A percentile compares a stretch with the other conserved stretches of the same genome.
phyloP scores from a whole-genome alignment of 352 stramenopile species.

The Globisporangium uncinulatum region DNA sequence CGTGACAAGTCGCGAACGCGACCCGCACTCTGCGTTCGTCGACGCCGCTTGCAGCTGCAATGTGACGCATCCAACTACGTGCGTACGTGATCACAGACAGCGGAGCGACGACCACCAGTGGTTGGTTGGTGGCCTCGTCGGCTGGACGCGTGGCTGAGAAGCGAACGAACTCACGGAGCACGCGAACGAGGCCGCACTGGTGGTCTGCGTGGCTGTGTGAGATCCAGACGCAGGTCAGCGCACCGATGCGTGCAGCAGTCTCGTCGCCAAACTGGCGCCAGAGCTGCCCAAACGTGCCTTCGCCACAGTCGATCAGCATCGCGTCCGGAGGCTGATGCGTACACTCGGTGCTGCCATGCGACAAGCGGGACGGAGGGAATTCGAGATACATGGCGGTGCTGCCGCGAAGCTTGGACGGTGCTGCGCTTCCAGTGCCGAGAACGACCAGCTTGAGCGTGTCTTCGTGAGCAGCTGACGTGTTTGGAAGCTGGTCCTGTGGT shows the following conservation, averaged over 20 bases:
- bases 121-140: not conserved
- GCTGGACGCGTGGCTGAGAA: constrained; percentile 9
- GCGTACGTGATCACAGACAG: constrained; percentile 55
- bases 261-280: constrained; percentile 46
- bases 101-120: constrained; percentile 43
- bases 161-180: constrained; percentile 68
- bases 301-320: constrained; percentile 93
- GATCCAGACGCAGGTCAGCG: constrained; percentile 92
- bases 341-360: not conserved
- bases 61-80: constrained; percentile 33
- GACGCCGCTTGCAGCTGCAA: constrained; percentile 7
- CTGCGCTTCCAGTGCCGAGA: constrained; percentile 93
- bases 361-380: constrained; percentile 14
- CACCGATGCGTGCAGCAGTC: constrained; percentile 31
- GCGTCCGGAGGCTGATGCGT: constrained; percentile 7
- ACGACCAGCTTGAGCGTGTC: constrained; percentile 67
- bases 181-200: constrained; percentile 92
- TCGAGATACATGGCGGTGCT: constrained; percentile 92
- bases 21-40: constrained; percentile 11
- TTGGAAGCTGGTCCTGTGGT: not conserved
- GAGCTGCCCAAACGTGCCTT: constrained; percentile 94
- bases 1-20: constrained; percentile 33
- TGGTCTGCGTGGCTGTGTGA: constrained; percentile 97
- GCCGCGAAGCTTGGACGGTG: constrained; percentile 96
- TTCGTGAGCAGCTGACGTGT: not conserved